phyloP scores from a whole-genome alignment of 345 rosid genomes.

The Litchi chinensis region DNA sequence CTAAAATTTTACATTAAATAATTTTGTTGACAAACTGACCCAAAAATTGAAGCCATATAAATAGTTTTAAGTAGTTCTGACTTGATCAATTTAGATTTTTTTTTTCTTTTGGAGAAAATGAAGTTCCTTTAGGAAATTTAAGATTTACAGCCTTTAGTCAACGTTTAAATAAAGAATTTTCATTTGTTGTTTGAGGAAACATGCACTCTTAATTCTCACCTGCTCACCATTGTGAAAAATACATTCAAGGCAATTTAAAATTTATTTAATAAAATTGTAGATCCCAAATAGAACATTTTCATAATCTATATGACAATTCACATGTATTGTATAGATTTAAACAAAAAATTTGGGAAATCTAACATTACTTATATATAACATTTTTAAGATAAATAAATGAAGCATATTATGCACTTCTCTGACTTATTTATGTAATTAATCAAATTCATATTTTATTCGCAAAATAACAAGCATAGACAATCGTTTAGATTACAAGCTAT shows the following conservation, averaged over 20 bases:
- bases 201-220: no score
- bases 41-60: neutral
- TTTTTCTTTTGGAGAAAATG: neutral
- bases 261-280: no score
- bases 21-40: neutral
- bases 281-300: no score
- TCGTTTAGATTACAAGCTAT: no score
- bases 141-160: neutral
- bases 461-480: no score
- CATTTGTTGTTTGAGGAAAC: neutral
- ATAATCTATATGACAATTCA: no score
- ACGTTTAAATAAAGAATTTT: neutral
- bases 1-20: neutral
- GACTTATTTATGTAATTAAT: no score
- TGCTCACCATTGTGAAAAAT: neutral
- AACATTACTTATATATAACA: no score
- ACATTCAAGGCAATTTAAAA: neutral
- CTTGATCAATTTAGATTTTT: neutral
- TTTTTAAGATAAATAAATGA: no score
- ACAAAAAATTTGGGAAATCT: no score
- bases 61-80: neutral
- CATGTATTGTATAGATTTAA: no score
- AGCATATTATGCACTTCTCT: no score
- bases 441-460: neutral
- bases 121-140: neutral